phyloP scores from a whole-genome alignment of 1,284 basidiomycete species.

The Schizophyllum amplum region DNA sequence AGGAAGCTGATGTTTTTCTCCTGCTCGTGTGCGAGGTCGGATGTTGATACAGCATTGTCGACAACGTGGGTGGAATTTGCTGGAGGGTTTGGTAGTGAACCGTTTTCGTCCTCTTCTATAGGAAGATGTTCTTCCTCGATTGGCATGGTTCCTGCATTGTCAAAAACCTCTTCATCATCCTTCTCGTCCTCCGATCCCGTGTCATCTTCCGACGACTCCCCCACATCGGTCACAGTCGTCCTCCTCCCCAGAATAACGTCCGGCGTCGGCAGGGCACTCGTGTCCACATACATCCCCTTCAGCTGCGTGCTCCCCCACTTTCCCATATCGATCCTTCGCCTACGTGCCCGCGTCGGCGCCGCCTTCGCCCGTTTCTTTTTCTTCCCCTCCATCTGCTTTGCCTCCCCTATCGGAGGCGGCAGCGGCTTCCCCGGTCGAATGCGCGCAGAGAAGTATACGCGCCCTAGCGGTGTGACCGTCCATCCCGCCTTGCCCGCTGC shows the following conservation, averaged over 20 bases:
- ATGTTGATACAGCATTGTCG: constrained; percentile 2
- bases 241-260: neutral
- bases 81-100: neutral
- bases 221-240: neutral
- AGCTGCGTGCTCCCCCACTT: constrained; percentile 59
- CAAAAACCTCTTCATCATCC: constrained; percentile 2
- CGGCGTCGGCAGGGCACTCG: constrained; percentile 14
- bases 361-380: constrained; percentile 15
- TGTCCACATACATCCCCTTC: constrained; percentile 57
- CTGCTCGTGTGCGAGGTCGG: constrained; percentile 39
- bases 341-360: constrained; percentile 33
- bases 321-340: constrained; percentile 56
- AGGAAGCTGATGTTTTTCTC: constrained; percentile 39
- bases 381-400: constrained; percentile 12
- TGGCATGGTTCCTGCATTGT: too few species aligned
- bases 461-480: constrained; percentile 57
- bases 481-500: constrained; percentile 46
- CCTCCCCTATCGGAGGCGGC: constrained; percentile 24
- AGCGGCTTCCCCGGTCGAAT: constrained; percentile 63
- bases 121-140: constrained; percentile 1
- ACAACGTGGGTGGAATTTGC: too few species aligned
- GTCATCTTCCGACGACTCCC: neutral
- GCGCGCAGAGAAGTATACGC: constrained; percentile 54
- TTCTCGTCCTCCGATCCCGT: neutral
- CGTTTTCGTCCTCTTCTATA: neutral